Conservation (phyloP, 306 rosid genomes). For the Inga laurina region DNA sequence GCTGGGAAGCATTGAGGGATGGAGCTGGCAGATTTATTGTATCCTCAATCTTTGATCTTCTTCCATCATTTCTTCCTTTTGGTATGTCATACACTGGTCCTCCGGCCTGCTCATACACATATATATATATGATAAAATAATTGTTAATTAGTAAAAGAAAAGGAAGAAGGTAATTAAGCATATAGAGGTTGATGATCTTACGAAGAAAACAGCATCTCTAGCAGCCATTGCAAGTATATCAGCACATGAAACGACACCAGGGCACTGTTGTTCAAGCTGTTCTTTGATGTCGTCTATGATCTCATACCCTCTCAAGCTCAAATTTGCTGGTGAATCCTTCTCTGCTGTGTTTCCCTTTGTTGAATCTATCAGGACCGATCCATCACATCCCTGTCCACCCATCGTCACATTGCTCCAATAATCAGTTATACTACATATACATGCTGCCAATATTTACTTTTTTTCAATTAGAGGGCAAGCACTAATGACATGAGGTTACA, state of each 20-base stretch:
- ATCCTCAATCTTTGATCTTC: slow-evolving; percentile 73
- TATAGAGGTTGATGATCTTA: slow-evolving; percentile 14
- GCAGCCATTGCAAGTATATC: slow-evolving; percentile 86
- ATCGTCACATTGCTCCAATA: not conserved
- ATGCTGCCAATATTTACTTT: not conserved
- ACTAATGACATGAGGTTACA: too few relatives aligned
- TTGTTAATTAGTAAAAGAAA: not conserved
- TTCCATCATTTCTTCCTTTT: slow-evolving; percentile 82
- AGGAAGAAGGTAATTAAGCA: not conserved
- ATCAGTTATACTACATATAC: not conserved
- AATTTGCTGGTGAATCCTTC: slow-evolving; percentile 85
- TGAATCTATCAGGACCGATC: slow-evolving; percentile 71
- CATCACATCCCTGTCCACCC: slow-evolving; percentile 74
- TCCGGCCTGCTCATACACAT: slow-evolving; percentile 53
- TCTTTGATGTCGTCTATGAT: slow-evolving; percentile 71
- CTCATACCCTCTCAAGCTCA: slow-evolving; percentile 85
- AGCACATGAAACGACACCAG: slow-evolving; percentile 84
- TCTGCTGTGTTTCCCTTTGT: slow-evolving; percentile 69
- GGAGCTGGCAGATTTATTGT: slow-evolving; percentile 69
- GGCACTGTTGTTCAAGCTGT: slow-evolving; percentile 63
- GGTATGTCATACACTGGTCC: slow-evolving; percentile 78
- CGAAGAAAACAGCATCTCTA: slow-evolving; percentile 71
- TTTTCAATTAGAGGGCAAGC: too few relatives aligned
- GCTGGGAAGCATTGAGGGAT: slow-evolving; percentile 67
- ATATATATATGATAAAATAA: not conserved